Base-by-base conservation (phyloP, 495 filamentous ascomycete genomes). In the Aspergillus ellipticus region DNA sequence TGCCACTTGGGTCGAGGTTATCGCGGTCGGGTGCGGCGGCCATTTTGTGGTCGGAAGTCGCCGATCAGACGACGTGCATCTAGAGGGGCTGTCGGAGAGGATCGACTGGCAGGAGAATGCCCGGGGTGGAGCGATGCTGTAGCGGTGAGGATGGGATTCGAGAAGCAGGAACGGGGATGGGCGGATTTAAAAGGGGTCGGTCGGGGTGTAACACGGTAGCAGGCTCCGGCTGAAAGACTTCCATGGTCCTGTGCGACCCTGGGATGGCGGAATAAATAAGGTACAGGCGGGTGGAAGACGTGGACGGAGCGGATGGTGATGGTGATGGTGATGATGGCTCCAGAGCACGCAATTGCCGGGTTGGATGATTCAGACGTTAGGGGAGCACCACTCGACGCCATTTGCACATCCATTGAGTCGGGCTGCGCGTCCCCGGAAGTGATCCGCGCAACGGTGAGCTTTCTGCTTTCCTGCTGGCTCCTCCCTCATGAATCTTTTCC, bases 301-400 rank as follows among this genome's bases (percentile, higher is more conserved):
- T 21, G 37, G 39, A 21, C 54, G 33, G 29, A 20, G 43, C 43
- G 46, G 28, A 8, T 46, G 22, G 49, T 22, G 24, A n/a, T 26
- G 51, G 43, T 11, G 19, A 20, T 46, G 56, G 42, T 33, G 56
- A 50, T 54, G 54, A 57, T 51, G 60, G 47, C 20, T 39, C 51
- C 47, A 50, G 43, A 60, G 61, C 61, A 63, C 61, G 57, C 61
- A 45, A 63, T 63, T 63, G 42, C 42, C 29, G 47, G 57, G 53
- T 57, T 46, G 3, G 43, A 63, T 63, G 61, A 54, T 60, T 62
- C 55, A 58, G 45, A 19, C 37, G 20, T 53, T 17, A 48, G 45
- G 45, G n/a, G 45, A 48, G 13, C 42, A 45, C 19, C 42, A 45
- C 13, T 7, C 24, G 35, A 39, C 33, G 13, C 43, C 43, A 47